Percentiles rank a stretch among this genome's conserved stretches.
phyloP scores from a whole-genome alignment of 2,329 filamentous ascomycete genomes.

The Malbranchea cinnamomea region DNA sequence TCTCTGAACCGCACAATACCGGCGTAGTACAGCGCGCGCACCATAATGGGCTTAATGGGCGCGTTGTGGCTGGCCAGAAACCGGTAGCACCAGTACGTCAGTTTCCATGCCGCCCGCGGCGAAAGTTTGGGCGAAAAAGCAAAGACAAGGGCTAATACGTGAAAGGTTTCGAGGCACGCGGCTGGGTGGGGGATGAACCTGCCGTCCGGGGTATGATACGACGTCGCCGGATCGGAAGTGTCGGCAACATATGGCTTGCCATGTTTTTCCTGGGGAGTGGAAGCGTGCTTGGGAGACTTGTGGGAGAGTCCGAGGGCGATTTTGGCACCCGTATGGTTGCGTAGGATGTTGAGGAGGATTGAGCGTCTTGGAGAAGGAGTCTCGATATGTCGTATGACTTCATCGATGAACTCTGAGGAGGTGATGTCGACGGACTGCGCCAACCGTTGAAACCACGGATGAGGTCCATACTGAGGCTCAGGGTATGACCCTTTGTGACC shows the following conservation, averaged over 20 bases:
- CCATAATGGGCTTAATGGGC: conserved; percentile 28
- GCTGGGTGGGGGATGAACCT: conserved; percentile 17
- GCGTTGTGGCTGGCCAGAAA: conserved; percentile 29
- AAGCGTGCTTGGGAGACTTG: not conserved
- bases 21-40: conserved; percentile 35
- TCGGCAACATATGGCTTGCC: too few species aligned
- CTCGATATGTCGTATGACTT: conserved; percentile 18
- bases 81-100: conserved; percentile 33
- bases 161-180: conserved; percentile 28
- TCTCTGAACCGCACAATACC: conserved; percentile 32
- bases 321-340: conserved; percentile 24
- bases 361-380: conserved; percentile 11
- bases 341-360: conserved; percentile 21
- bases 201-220: conserved; percentile 12
- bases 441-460: conserved; percentile 17
- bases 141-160: conserved; percentile 31
- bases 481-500: not conserved
- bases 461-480: too few species aligned
- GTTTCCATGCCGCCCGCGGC: conserved; percentile 29
- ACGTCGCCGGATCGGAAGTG: not conserved
- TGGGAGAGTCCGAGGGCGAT: conserved; percentile 18
- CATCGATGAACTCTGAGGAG: conserved; percentile 16
- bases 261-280: not conserved
- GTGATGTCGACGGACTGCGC: conserved; percentile 21
- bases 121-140: conserved; percentile 22